Conservation (phyloP, 352 stramenopile species). For the Globisporangium canariense region DNA sequence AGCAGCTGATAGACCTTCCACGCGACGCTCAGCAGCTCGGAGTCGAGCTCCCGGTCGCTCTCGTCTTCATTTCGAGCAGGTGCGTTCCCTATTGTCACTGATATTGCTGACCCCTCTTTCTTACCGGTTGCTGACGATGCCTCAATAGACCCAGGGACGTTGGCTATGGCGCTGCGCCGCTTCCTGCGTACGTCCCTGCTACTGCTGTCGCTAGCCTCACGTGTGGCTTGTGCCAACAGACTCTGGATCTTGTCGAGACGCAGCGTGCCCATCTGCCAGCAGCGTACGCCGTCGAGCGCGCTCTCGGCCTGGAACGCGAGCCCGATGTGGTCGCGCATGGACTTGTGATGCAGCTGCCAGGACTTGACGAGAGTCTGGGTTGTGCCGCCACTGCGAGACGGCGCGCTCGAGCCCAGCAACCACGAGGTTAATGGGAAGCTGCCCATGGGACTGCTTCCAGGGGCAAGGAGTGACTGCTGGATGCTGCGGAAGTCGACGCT, state of each 20-base stretch:
- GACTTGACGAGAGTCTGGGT: constrained; percentile 20
- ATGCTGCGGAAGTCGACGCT: constrained; percentile 38
- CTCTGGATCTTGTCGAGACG: constrained; percentile 12
- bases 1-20: constrained; percentile 38
- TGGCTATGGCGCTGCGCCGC: background rate
- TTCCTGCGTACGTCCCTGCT: background rate
- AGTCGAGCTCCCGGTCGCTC: constrained; percentile 11
- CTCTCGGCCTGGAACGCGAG: constrained; percentile 33
- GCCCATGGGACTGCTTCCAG: constrained; percentile 1
- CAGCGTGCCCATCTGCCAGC: constrained; percentile 19
- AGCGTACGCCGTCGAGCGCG: constrained; percentile 22
- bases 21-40: constrained; percentile 25
- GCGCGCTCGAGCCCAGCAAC: background rate
- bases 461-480: constrained; percentile 20
- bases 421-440: constrained; percentile 11
- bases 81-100: background rate
- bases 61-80: background rate
- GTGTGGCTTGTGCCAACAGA: constrained; percentile 3
- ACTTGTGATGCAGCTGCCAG: constrained; percentile 21
- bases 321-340: constrained; percentile 31
- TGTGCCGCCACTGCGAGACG: background rate
- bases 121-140: background rate
- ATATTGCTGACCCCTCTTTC: background rate
- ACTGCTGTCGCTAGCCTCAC: background rate
- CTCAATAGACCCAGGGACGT: background rate